These are phyloP conservation scores for Apiospora phragmitis DNA, from an alignment of 2,329 filamentous ascomycete species.

Conservation along the genomic window DNA sequence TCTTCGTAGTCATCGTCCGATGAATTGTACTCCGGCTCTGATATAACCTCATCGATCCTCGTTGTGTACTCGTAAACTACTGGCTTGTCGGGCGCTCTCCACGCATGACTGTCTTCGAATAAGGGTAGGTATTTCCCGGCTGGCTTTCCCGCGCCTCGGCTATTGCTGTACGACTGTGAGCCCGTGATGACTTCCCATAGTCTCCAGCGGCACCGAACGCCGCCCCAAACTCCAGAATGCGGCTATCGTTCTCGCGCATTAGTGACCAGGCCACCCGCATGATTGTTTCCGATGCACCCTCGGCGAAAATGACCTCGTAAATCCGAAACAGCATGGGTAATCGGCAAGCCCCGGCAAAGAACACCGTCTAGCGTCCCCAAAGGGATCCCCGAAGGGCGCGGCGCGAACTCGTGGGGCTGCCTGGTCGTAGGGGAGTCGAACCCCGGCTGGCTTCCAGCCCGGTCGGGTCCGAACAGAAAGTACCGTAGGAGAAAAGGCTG, in stretches of 20 bases:
- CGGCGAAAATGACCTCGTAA: constrained; percentile 96
- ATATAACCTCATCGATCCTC: constrained; percentile 74
- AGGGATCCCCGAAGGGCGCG: no score
- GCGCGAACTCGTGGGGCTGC: no score
- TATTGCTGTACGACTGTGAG: constrained; percentile 40
- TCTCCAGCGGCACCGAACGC: constrained; percentile 90
- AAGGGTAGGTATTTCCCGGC: constrained; percentile 58
- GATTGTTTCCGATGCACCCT: constrained; percentile 93
- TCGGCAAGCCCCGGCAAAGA: constrained; percentile 95
- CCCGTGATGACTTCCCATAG: constrained; percentile 85
- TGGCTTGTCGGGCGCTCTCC: constrained; percentile 72
- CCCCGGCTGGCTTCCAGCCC: no score
- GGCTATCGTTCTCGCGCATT: constrained; percentile 90
- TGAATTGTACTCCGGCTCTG: constrained; percentile 82
- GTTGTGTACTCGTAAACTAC: constrained; percentile 83
- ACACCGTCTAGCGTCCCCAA: no score
- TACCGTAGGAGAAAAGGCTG: no score
- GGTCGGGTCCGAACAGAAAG: no score
- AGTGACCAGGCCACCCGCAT: constrained; percentile 96
- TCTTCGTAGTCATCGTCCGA: constrained; percentile 74
- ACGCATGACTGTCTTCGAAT: constrained; percentile 76
- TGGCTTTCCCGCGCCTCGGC: not conserved
- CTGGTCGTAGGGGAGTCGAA: no score
- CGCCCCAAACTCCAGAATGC: constrained; percentile 81
- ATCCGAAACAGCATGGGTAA: constrained; percentile 97